These are phyloP conservation scores for Lactarius tabidus DNA, from an alignment of 768 basidiomycete species.

Conservation along the genomic window DNA sequence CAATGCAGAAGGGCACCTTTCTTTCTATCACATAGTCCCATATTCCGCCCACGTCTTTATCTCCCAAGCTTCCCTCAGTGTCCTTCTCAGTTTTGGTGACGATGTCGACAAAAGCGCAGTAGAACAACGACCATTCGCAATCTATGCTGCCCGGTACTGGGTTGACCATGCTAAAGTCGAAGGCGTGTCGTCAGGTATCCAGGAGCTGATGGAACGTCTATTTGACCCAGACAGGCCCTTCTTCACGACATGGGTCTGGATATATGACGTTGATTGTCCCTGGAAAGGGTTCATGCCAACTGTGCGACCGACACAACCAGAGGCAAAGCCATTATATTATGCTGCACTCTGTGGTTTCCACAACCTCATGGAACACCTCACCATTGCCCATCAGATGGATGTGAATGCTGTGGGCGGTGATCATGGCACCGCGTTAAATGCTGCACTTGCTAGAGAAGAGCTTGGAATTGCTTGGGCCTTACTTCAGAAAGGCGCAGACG, in stretches of 20 bases:
- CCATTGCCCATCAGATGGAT: not conserved
- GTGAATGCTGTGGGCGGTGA: not conserved
- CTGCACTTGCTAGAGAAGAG: not conserved
- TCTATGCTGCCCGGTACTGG: constrained; percentile 14
- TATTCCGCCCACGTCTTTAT: not conserved
- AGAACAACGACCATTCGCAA: not conserved
- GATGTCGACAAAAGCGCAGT: not conserved
- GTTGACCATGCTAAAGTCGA: not conserved
- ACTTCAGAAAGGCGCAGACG: not conserved
- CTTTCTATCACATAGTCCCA: not conserved
- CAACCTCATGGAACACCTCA: not conserved
- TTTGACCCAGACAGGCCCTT: not conserved
- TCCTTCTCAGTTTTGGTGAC: not conserved
- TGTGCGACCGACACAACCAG: not conserved
- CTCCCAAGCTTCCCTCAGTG: not conserved
- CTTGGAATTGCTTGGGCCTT: not conserved
- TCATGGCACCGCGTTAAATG: not conserved
- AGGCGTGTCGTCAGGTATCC: not conserved
- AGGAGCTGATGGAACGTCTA: not conserved
- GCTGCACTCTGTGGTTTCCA: not conserved
- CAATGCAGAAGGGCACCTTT: not conserved
- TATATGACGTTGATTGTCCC: not conserved
- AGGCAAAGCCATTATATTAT: not conserved
- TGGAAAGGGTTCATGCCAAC: not conserved
- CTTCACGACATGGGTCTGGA: constrained; percentile 4